Percentiles rank a stretch among this genome's conserved stretches.
These are phyloP conservation scores for Ilyonectria mors-panacis DNA, from an alignment of 2,329 filamentous ascomycete species.

Conservation along the genomic window DNA sequence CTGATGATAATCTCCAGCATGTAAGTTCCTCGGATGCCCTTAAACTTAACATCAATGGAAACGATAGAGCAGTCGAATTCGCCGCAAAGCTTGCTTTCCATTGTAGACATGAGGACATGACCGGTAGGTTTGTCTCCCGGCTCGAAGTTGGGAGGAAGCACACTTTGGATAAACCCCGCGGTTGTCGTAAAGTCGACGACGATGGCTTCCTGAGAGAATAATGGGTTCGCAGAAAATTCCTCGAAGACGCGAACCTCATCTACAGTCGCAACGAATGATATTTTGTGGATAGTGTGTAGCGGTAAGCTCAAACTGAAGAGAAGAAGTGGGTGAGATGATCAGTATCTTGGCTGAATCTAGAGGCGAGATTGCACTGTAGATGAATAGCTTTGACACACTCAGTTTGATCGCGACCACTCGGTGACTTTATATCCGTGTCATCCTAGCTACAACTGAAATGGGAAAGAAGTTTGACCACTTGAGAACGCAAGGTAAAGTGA, in stretches of 20 bases:
- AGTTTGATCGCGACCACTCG: too few species aligned
- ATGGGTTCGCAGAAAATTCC: slow-evolving; percentile 4
- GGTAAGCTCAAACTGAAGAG: too few species aligned
- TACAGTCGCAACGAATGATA: slow-evolving; percentile 13
- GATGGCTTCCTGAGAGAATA: slow-evolving; percentile 23
- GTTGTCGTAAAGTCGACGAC: slow-evolving; percentile 19
- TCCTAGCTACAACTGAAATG: too few species aligned
- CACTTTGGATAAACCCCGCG: slow-evolving; percentile 17
- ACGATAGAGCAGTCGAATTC: slow-evolving; percentile 20
- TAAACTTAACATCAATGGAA: slow-evolving; percentile 5
- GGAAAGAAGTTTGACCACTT: too few species aligned
- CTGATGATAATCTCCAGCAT: slow-evolving; percentile 22
- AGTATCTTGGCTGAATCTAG: too few species aligned
- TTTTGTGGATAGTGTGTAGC: not conserved
- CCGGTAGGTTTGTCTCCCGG: slow-evolving; percentile 3
- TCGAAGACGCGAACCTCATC: slow-evolving; percentile 14
- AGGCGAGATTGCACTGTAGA: too few species aligned
- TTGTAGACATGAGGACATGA: not conserved
- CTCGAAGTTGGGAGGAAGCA: slow-evolving; percentile 10
- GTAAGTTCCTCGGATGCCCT: not conserved
- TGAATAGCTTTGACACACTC: too few species aligned
- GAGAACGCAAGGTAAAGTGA: too few species aligned
- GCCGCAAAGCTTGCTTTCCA: slow-evolving; percentile 17
- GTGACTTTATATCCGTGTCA: too few species aligned
- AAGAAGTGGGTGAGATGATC: too few species aligned